Conservation (phyloP, 306 rosid genomes). For the Trichosanthes truncata region DNA sequence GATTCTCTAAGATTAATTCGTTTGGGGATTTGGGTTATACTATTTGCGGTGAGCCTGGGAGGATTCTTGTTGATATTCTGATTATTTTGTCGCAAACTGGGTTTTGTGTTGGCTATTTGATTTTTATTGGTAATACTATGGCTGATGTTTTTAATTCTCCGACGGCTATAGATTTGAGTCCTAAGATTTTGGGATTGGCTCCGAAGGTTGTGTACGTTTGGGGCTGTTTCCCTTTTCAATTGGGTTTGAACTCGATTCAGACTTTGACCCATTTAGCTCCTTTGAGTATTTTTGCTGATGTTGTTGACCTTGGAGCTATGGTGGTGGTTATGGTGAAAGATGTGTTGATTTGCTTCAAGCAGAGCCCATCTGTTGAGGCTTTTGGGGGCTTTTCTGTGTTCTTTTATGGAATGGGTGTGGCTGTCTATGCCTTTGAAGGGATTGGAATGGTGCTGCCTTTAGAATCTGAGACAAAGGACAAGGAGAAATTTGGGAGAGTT, state of each 20-base stretch:
- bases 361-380: conserved; percentile 20
- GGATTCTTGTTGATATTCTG: conserved; percentile 25
- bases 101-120: conserved; percentile 39
- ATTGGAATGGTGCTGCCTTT: conserved; percentile 46
- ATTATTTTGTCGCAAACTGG: conserved; percentile 38
- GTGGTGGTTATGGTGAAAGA: conserved; percentile 35
- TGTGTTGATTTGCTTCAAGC: conserved; percentile 9
- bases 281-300: conserved; percentile 45
- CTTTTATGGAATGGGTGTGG: conserved; percentile 41
- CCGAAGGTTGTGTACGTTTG: conserved; percentile 36
- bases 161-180: background rate
- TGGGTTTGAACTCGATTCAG: conserved; percentile 36
- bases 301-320: conserved; percentile 44
- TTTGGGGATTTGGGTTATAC: conserved; percentile 45
- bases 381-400: conserved; percentile 31
- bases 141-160: conserved; percentile 23
- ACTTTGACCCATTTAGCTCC: conserved; percentile 42
- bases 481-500: conserved; percentile 32
- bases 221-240: conserved; percentile 42
- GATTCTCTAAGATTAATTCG: conserved; percentile 24
- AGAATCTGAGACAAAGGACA: conserved; percentile 39
- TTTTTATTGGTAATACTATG: conserved; percentile 38
- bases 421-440: conserved; percentile 45
- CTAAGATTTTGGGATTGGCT: conserved; percentile 18
- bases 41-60: conserved; percentile 30